Evolutionary conservation across 2,329 filamentous ascomycete species (phyloP).

Genomic region (Myriosclerotinia scirpicola): DNA sequence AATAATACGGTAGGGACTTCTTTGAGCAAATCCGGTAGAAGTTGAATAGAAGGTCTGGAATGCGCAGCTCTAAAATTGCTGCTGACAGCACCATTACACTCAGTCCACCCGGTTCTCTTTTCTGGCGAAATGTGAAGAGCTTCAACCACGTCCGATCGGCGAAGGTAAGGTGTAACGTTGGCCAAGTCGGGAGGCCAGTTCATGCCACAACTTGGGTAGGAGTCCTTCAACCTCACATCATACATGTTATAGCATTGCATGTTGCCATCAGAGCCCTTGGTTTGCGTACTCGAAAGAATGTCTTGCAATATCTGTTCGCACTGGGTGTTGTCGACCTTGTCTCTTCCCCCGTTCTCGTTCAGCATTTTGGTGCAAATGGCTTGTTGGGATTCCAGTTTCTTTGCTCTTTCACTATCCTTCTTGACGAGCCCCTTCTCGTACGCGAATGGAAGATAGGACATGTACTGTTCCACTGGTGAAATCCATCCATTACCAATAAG

Average conservation of each 20-base stretch:
- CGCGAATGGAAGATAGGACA: constrained; percentile 77
- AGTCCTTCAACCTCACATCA: constrained; percentile 82
- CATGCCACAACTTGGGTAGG: constrained; percentile 86
- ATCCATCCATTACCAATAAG: constrained; percentile 99
- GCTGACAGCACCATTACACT: constrained; percentile 82
- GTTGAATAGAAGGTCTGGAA: constrained; percentile 69
- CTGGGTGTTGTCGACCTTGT: constrained; percentile 63
- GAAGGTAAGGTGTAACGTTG: constrained; percentile 78
- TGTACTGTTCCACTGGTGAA: constrained; percentile 84
- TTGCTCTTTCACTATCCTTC: constrained; percentile 62
- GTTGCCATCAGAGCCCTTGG: constrained; percentile 52
- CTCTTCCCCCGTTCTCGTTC: constrained; percentile 56
- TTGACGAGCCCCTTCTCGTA: constrained; percentile 73
- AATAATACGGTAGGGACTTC: constrained; percentile 82
- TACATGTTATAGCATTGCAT: constrained; percentile 89
- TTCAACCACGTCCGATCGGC: constrained; percentile 70
- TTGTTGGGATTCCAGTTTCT: constrained; percentile 67
- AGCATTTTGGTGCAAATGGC: constrained; percentile 64
- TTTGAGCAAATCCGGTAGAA: constrained; percentile 76
- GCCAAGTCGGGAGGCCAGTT: constrained; percentile 92
- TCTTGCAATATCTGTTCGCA: constrained; percentile 79
- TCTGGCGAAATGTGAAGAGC: constrained; percentile 81
- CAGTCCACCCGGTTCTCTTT: constrained; percentile 85
- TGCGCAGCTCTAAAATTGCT: constrained; percentile 66
- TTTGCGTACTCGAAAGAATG: constrained; percentile 66